Percentiles rank a stretch among this genome's conserved stretches.
phyloP scores from a whole-genome alignment of 257 asterid genomes.

The Petrea volubilis region DNA sequence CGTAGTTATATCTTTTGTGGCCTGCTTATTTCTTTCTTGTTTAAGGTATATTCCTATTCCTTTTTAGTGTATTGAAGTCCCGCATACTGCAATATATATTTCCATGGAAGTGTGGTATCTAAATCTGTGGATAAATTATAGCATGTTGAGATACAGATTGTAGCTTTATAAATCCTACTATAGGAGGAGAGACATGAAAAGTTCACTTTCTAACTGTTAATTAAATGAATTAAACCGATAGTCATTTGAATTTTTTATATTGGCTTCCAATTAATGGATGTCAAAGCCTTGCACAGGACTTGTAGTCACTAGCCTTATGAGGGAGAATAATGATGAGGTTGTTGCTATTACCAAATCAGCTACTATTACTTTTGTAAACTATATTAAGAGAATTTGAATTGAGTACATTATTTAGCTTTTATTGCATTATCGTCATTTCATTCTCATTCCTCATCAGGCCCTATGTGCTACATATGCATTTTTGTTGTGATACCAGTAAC shows the following conservation, averaged over 20 bases:
- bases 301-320: not conserved
- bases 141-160: not conserved
- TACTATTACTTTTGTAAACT: not conserved
- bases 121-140: not conserved
- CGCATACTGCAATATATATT: slow-evolving; percentile 8
- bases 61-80: not conserved
- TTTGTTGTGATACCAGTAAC: not conserved
- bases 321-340: slow-evolving; percentile 6
- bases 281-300: not conserved
- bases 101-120: not conserved
- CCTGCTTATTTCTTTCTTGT: slow-evolving; percentile 5
- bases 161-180: not conserved
- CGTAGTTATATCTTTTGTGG: not conserved
- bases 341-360: not conserved
- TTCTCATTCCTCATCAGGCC: slow-evolving; percentile 12
- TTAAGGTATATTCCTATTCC: not conserved
- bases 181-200: slow-evolving; percentile 4
- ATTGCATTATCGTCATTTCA: slow-evolving; percentile 11
- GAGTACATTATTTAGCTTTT: not conserved
- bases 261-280: slow-evolving; percentile 2
- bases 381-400: not conserved
- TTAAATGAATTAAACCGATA: not conserved
- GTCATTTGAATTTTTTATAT: not conserved
- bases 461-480: slow-evolving; percentile 5
- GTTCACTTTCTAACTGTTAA: not conserved